Evolutionary conservation across 2,329 filamentous ascomycete species (phyloP).

Genomic region (Fusarium continuum): DNA sequence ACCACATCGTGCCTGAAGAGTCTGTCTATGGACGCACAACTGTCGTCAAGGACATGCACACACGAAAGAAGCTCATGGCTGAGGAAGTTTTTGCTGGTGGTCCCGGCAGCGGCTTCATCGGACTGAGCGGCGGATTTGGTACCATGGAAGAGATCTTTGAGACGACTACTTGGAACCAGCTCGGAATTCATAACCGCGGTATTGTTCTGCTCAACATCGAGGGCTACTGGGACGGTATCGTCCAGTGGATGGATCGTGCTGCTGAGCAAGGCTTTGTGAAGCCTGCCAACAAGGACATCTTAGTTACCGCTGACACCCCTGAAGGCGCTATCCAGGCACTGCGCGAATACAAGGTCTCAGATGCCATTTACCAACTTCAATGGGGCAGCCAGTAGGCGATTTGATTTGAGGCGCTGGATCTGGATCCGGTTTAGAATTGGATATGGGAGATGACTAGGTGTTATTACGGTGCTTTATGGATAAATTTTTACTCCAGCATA

Average conservation of each 20-base stretch:
- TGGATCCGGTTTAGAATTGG: conserved; percentile 8
- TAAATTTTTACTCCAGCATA: conserved; percentile 16
- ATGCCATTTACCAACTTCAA: conserved; percentile 79
- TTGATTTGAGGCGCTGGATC: conserved; percentile 15
- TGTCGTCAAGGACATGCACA: conserved; percentile 95
- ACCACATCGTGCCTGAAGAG: conserved; percentile 70
- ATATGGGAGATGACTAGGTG: conserved; percentile 22
- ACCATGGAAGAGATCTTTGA: conserved; percentile 97
- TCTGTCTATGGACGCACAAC: conserved; percentile 82
- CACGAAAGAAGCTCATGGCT: conserved; percentile 93
- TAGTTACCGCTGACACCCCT: conserved; percentile 77
- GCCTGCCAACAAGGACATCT: conserved; percentile 74
- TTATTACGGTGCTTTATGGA: conserved; percentile 27
- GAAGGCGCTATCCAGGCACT: conserved; percentile 77
- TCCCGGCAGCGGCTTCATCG: conserved; percentile 87
- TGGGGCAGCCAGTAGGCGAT: conserved; percentile 73
- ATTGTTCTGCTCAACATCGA: conserved; percentile 87
- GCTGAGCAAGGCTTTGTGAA: conserved; percentile 82
- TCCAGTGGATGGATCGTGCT: conserved; percentile 81
- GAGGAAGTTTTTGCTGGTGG: conserved; percentile 83
- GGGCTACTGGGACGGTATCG: conserved; percentile 89
- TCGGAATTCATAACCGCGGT: conserved; percentile 86
- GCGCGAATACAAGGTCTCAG: conserved; percentile 77
- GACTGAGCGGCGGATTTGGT: conserved; percentile 88
- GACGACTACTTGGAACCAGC: conserved; percentile 92